Percentiles rank a stretch among this genome's conserved stretches.
These are phyloP conservation scores for Xylariomycetidae sp. DNA, from an alignment of 2,329 filamentous ascomycete species.

Conservation along the genomic window DNA sequence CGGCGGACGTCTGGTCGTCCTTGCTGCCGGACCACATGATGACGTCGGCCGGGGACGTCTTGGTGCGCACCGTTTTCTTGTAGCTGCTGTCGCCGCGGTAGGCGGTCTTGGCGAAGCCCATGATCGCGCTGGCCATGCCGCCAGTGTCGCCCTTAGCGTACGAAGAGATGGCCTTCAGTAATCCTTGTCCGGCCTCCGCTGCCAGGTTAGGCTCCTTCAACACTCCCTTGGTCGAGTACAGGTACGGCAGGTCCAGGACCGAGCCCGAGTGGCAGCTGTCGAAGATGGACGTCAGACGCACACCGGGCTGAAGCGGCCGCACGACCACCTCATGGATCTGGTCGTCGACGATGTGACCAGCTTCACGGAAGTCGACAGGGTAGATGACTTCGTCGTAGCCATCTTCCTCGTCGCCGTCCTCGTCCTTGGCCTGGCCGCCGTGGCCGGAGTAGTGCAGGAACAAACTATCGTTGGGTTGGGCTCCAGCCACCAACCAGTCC, in stretches of 20 bases:
- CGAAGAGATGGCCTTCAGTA: constrained; percentile 53
- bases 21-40: constrained; percentile 98
- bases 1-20: constrained; percentile 90
- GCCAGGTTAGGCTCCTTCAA: constrained; percentile 64
- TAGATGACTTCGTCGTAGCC: constrained; percentile 82
- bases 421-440: constrained; percentile 73
- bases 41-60: constrained; percentile 91
- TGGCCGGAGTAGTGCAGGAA: constrained; percentile 60
- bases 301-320: constrained; percentile 47
- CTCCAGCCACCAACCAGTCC: constrained; percentile 68
- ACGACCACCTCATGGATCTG: constrained; percentile 75
- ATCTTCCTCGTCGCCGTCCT: constrained; percentile 75
- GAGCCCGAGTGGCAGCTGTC: constrained; percentile 64
- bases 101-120: constrained; percentile 85
- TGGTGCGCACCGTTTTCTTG: constrained; percentile 74
- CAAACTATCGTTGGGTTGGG: constrained; percentile 66
- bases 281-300: constrained; percentile 57
- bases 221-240: constrained; percentile 63
- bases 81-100: constrained; percentile 75
- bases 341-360: constrained; percentile 78
- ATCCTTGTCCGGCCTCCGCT: constrained; percentile 60
- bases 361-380: constrained; percentile 72
- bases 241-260: constrained; percentile 60
- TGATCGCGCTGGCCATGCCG: constrained; percentile 72
- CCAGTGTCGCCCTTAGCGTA: constrained; percentile 68